Evolutionary conservation across 2,329 filamentous ascomycete genomes (phyloP), one percentile per base, ranked within the genome.

Genomic region (Podosphaera xanthii): DNA sequence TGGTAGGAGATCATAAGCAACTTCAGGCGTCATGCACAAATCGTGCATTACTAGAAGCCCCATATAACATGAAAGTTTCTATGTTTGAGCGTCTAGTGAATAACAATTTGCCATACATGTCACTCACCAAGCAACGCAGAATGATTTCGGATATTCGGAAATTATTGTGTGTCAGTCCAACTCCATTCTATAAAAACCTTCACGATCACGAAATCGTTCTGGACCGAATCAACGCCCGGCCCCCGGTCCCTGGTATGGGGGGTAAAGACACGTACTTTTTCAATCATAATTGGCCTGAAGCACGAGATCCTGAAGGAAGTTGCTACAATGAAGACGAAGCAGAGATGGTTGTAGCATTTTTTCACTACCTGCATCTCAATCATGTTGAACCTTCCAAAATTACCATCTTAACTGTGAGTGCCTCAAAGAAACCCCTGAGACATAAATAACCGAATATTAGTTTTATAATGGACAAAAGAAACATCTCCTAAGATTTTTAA

Each of bases 401-500:
- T 59, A 94, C 88, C 0, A 73, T 95, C 2, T 70, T 96, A 57
- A 91, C 88, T 44, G 54, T 57, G 36, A 14, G 54, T 57, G n/a
- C n/a, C 38, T 34, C 6, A 52, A 52, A 52, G 6, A 56, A 22
- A 40, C n/a, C 30, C 22, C 6, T 56, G 0, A 64, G 33, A 44
- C 42, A 42, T 44, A 57, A 66, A 8, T 55, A 22, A 55, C 52
- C 9, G 7, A 38, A 33, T 14, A 34, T 33, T 34, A 57, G 64
- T 95, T 92, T 67, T 96, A 95, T 73, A 87, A 86, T 50, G 89
- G 86, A 0, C 90, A 96, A 67, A 77, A 83, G 52, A 84, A 84
- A 63, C 71, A 76, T 2, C 75, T 95, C 2, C 65, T 81, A 0
- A 73, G 72, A 30, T 62, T 72, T 4, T 62, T 77, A 53, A 72